Conservation (phyloP, 23 red algal genomes). For the Chondrus crispus region DNA sequence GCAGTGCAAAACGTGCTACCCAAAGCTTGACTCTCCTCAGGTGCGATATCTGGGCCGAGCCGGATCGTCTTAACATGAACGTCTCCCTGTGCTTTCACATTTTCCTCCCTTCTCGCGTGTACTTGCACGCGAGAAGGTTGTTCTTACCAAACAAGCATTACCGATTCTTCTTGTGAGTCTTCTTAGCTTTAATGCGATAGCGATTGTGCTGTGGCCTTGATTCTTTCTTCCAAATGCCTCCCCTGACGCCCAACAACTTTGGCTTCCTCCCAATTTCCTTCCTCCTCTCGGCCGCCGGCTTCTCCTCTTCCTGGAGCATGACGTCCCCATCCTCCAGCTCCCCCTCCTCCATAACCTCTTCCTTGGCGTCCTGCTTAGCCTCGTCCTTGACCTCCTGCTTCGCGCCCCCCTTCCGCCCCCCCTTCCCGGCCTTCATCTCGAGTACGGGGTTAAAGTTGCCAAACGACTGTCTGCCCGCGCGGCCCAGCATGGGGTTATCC, state of each 20-base stretch:
- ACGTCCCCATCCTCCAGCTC: neutral
- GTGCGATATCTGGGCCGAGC: no score
- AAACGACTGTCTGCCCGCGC: constrained; percentile 27
- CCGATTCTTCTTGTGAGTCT: no score
- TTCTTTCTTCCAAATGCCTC: neutral
- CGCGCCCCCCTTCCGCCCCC: neutral
- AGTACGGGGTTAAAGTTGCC: constrained; percentile 24
- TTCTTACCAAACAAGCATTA: no score
- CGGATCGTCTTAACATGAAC: no score
- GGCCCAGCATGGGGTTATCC: neutral
- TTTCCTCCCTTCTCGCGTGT: no score
- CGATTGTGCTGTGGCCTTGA: no score
- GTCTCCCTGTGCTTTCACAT: no score
- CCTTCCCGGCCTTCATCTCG: neutral
- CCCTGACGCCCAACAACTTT: neutral
- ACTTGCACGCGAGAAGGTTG: no score
- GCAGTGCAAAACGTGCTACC: no score
- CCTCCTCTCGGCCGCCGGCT: neutral
- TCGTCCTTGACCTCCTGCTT: neutral
- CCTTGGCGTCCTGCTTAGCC: neutral
- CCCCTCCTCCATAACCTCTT: neutral
- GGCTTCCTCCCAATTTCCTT: neutral
- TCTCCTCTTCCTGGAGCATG: neutral
- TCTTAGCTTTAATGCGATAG: no score
- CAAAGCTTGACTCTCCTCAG: no score